Conservation (phyloP, 2,329 filamentous ascomycete species). For the Rhytidhysteron rufulum region DNA sequence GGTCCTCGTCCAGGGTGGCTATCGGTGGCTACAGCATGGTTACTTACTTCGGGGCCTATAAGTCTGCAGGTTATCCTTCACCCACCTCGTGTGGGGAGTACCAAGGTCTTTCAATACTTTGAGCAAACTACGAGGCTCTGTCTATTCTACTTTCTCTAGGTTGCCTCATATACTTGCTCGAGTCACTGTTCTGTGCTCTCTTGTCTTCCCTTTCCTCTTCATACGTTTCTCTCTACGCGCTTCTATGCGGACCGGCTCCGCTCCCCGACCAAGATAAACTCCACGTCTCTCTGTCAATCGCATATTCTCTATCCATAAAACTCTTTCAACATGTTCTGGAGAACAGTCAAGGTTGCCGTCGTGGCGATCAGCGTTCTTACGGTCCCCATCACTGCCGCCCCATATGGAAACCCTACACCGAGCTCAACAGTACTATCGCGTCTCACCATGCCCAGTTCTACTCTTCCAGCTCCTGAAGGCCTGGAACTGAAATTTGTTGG, state of each 20-base stretch:
- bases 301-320: background rate
- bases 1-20: background rate
- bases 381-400: slow-evolving; percentile 15
- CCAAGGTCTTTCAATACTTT: background rate
- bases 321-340: slow-evolving; percentile 23
- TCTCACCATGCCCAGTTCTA: slow-evolving; percentile 19
- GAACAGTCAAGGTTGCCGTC: slow-evolving; percentile 20
- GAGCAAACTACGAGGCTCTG: background rate
- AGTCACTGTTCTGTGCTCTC: background rate
- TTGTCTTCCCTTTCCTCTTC: background rate
- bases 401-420: slow-evolving; percentile 12
- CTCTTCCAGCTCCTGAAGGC: slow-evolving; percentile 23
- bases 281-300: background rate
- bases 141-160: background rate
- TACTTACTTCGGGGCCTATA: background rate
- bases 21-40: background rate
- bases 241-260: background rate
- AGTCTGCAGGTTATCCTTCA: background rate
- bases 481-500: slow-evolving; percentile 43
- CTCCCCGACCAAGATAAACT: background rate
- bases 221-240: background rate
- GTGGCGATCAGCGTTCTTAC: slow-evolving; percentile 16
- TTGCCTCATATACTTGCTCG: background rate
- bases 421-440: slow-evolving; percentile 1
- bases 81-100: background rate